Evolutionary conservation across 768 basidiomycete genomes (phyloP), one percentile per base, ranked within the genome.

Genomic region (Suillus fuscotomentosus): DNA sequence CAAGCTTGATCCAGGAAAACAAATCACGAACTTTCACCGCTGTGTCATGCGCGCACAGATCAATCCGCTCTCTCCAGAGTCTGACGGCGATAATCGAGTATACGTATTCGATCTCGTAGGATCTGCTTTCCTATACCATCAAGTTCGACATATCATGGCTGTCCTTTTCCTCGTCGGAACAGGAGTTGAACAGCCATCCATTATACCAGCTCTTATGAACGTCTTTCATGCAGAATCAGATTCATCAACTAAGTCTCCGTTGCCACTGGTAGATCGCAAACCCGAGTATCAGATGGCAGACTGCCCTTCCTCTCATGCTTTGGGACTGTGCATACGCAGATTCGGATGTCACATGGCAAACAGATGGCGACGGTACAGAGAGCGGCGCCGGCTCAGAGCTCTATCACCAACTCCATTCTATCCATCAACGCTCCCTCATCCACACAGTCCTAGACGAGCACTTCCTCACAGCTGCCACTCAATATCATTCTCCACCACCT

Each of bases 221-320:
- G 84, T 87, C 22, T 56, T 6, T 22, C n/a, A n/a, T 11, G 83
- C 84, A 50, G 77, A 68, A n/a, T 69, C 69, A n/a, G 36, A 50
- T 6, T 36, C 65, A 5, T 51, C 38, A 38, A 55, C 62, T 36
- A 45, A 65, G 9, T 17, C 66, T 66, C 62, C 79, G 77, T 47
- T 82, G 14, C 78, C 84, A 43, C 73, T 88, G 17, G 83, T 94
- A 34, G 81, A 86, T 62, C 76, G 84, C 57, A 96, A 95, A 74
- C 97, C 97, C 3, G 86, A 87, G 56, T 99, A 98, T 73, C 89
- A 91, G 69, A 99, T 99, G 92, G 95, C 95, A 7, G 92, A 96
- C 68, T n/a, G 90, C 86, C 1, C 82, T 97, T 0, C 96, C 97
- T 50, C 47, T 48, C 22, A 48, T 48, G 47, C 47, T 48, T 11